Conservation (phyloP, 306 rosid species). For the Quercus parvula region DNA sequence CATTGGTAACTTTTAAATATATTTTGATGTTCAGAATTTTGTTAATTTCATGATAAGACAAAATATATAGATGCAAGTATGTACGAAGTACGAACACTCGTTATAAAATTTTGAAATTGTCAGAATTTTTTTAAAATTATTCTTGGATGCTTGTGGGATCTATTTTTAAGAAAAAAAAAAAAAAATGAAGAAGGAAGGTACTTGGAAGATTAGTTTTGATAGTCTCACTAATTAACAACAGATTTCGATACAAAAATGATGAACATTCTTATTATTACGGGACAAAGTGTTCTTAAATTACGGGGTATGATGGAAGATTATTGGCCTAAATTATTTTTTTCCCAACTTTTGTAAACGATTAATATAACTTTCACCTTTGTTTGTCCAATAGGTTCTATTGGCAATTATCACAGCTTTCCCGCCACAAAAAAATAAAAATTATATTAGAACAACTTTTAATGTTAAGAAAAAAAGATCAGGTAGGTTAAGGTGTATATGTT, state of each 20-base stretch:
- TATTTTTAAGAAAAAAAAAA: too few relatives aligned
- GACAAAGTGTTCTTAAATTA: constrained; percentile 45
- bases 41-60: too few relatives aligned
- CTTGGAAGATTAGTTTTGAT: background rate
- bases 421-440: background rate
- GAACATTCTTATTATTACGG: constrained; percentile 21
- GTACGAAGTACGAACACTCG: too few relatives aligned
- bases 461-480: background rate
- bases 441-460: background rate
- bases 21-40: too few relatives aligned
- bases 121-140: background rate
- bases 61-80: too few relatives aligned
- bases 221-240: constrained; percentile 3
- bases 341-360: constrained; percentile 29
- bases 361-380: constrained; percentile 25
- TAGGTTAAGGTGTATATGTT: background rate
- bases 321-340: background rate
- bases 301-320: constrained; percentile 22
- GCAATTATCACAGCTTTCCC: constrained; percentile 35
- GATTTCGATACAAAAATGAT: constrained; percentile 6
- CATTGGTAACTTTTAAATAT: background rate
- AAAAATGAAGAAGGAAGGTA: too few relatives aligned
- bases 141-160: background rate
- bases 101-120: background rate
- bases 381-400: constrained; percentile 5